These are phyloP conservation scores for Ogataea dorogensis DNA, from an alignment of 805 yeast genomes.

Conservation along the genomic window DNA sequence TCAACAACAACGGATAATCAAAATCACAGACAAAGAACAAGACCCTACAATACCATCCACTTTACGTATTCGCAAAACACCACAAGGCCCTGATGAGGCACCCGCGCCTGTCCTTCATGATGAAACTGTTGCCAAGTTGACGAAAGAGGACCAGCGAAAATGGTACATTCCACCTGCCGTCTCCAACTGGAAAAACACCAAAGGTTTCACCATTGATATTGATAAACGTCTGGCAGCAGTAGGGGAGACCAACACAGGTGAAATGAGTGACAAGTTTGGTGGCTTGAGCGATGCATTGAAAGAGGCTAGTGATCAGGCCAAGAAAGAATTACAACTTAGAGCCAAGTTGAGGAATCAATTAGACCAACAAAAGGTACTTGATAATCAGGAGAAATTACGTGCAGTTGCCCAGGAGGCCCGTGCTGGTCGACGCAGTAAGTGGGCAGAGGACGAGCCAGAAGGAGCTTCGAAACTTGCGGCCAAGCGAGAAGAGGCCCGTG, in stretches of 20 bases:
- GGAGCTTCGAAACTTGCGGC: conserved; percentile 25
- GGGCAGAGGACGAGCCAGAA: conserved; percentile 19
- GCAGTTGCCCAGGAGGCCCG: conserved; percentile 50
- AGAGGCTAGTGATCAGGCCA: conserved; percentile 59
- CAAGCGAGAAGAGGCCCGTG: conserved; percentile 40
- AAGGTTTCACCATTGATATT: conserved; percentile 79
- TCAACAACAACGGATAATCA: conserved; percentile 47
- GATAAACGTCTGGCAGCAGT: conserved; percentile 72
- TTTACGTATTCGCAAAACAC: conserved; percentile 68
- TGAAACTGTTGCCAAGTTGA: conserved; percentile 49
- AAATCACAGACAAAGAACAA: conserved; percentile 61
- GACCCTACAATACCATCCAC: conserved; percentile 90
- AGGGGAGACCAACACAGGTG: conserved; percentile 35
- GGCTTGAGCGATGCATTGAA: conserved; percentile 70
- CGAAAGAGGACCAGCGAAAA: conserved; percentile 68
- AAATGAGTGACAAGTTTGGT: conserved; percentile 57
- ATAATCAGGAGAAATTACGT: conserved; percentile 51
- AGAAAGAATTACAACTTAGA: conserved; percentile 53
- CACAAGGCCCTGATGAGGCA: conserved; percentile 57
- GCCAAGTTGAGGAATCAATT: conserved; percentile 47
- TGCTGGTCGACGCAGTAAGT: conserved; percentile 19
- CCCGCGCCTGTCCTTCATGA: conserved; percentile 66
- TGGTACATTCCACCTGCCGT: conserved; percentile 92
- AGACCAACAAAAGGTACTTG: conserved; percentile 48
- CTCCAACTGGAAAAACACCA: conserved; percentile 94